A percentile compares a stretch with the other conserved stretches of the same genome.
Evolutionary conservation across 768 basidiomycete genomes (phyloP).

Genomic region (Fistulinella prunicolor): DNA sequence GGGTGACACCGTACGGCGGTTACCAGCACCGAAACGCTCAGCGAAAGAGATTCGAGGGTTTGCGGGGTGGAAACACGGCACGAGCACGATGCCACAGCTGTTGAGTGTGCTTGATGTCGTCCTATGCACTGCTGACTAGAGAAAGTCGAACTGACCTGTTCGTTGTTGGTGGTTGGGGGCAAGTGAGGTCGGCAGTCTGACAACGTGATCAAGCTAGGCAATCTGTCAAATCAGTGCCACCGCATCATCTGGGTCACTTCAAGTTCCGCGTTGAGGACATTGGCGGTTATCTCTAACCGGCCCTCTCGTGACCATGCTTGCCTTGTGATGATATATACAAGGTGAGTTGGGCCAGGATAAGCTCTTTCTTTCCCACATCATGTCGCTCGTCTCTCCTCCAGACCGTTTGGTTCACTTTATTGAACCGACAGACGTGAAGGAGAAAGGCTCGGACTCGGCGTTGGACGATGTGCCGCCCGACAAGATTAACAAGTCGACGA

Average conservation of each 20-base stretch:
- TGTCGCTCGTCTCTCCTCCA: constrained; percentile 11
- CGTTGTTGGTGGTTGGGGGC: not conserved
- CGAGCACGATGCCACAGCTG: constrained; percentile 10
- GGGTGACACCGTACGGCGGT: constrained; percentile 14
- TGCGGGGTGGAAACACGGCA: constrained; percentile 16
- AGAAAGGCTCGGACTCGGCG: constrained; percentile 4
- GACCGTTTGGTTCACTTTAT: not conserved
- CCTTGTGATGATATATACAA: not conserved
- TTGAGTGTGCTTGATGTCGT: constrained; percentile 27
- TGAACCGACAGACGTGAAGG: constrained; percentile 10
- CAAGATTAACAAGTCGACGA: constrained; percentile 12
- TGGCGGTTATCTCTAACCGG: not conserved
- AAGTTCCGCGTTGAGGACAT: not conserved
- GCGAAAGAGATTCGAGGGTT: not conserved
- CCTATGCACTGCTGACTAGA: constrained; percentile 7
- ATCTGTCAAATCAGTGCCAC: too few species aligned
- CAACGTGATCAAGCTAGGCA: too few species aligned
- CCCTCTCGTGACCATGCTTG: constrained; percentile 4
- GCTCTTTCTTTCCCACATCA: constrained; percentile 1
- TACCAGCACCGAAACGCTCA: constrained; percentile 12
- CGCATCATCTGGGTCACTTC: too few species aligned
- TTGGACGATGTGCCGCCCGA: constrained; percentile 4
- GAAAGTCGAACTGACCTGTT: constrained; percentile 4
- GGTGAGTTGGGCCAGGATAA: not conserved
- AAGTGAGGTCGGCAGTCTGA: not conserved